Percentiles rank a stretch among this genome's conserved stretches.
Evolutionary conservation across 495 filamentous ascomycete species (phyloP).

Genomic region (Neurospora tetrasperma): DNA sequence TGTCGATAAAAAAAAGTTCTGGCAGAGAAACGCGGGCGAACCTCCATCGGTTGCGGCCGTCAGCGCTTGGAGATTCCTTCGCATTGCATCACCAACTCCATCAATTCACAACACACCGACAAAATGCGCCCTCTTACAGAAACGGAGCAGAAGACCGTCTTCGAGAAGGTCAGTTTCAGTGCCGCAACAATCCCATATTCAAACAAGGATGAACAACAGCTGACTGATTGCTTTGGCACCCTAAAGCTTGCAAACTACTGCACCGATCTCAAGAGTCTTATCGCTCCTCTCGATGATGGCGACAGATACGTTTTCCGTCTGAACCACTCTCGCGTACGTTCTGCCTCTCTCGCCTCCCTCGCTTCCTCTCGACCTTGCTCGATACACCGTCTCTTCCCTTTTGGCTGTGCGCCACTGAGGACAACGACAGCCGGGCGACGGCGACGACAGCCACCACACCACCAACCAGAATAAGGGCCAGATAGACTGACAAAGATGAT

Average conservation of each 20-base stretch:
- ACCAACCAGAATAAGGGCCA: neutral
- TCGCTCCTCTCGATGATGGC: constrained; percentile 58
- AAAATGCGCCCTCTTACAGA: constrained; percentile 68
- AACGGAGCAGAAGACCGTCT: constrained; percentile 59
- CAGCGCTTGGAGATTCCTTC: neutral
- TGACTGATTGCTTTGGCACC: neutral
- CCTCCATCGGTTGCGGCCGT: neutral
- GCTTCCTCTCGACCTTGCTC: neutral
- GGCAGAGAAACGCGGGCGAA: neutral
- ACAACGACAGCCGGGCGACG: neutral
- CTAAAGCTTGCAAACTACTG: constrained; percentile 23
- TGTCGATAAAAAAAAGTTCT: neutral
- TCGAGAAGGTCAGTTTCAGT: constrained; percentile 46
- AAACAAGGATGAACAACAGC: neutral
- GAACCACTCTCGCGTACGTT: constrained; percentile 37
- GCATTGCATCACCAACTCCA: neutral
- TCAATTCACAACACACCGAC: constrained; percentile 1
- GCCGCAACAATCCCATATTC: neutral
- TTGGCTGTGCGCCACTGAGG: constrained; percentile 4
- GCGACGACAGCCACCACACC: neutral
- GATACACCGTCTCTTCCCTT: neutral
- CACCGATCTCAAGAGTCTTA: constrained; percentile 57
- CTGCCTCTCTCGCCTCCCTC: constrained; percentile 4
- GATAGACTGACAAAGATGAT: neutral
- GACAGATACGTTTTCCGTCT: constrained; percentile 82